A percentile compares a stretch with the other conserved stretches of the same genome.
phyloP scores from a whole-genome alignment of 257 asterid species.

The Plectranthus barbatus region DNA sequence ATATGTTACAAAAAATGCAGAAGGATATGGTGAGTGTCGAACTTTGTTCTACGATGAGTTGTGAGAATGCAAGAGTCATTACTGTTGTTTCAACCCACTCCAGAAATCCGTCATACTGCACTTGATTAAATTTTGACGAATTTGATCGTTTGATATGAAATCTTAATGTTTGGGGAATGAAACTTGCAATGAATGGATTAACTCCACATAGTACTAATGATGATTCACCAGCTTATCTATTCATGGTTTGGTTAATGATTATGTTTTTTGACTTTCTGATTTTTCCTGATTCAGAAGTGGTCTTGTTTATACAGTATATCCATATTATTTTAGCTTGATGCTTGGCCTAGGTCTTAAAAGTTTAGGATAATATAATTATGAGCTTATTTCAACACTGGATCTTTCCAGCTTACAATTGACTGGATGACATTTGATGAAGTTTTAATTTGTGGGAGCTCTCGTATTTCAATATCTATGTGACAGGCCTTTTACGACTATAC shows the following conservation, averaged over 20 bases:
- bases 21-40: conserved; percentile 66
- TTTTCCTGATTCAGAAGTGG: not conserved
- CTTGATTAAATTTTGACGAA: no score
- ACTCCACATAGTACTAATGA: not conserved
- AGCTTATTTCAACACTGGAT: not conserved
- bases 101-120: no score
- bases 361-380: not conserved
- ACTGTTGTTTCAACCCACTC: no score
- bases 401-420: not conserved
- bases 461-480: not conserved
- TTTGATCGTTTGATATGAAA: conserved; percentile 5
- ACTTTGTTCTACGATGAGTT: not conserved
- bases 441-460: not conserved
- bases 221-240: not conserved
- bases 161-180: not conserved
- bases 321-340: not conserved
- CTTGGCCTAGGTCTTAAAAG: conserved; percentile 1
- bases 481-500: conserved; percentile 7
- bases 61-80: not conserved
- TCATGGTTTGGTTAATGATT: not conserved
- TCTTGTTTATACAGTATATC: not conserved
- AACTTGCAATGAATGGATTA: not conserved
- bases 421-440: conserved; percentile 3
- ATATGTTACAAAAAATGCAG: conserved; percentile 42
- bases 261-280: not conserved